Evolutionary conservation across 2,329 filamentous ascomycete species (phyloP).

Genomic region (Xylariales sp.): DNA sequence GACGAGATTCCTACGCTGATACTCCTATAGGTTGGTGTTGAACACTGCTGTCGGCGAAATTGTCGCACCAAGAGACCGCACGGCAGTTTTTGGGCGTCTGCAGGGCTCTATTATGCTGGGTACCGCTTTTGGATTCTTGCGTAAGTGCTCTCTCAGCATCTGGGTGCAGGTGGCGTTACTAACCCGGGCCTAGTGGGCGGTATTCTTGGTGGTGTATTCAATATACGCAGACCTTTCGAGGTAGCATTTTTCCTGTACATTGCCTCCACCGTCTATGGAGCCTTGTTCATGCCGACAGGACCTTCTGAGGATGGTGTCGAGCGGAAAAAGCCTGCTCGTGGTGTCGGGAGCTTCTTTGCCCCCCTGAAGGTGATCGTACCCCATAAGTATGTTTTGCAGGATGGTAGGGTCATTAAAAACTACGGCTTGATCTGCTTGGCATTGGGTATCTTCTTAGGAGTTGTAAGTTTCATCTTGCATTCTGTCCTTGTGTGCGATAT

Average conservation of each 20-base stretch:
- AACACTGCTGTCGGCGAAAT: conserved; percentile 67
- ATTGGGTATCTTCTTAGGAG: conserved; percentile 61
- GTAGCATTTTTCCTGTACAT: conserved; percentile 56
- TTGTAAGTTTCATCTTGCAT: conserved; percentile 34
- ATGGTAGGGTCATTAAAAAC: conserved; percentile 49
- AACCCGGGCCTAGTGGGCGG: conserved; percentile 47
- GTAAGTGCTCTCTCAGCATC: conserved; percentile 25
- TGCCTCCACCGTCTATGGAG: conserved; percentile 35
- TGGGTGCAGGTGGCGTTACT: background rate
- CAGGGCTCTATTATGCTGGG: conserved; percentile 67
- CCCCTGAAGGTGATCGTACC: conserved; percentile 60
- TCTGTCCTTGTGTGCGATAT: background rate
- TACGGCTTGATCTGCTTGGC: conserved; percentile 62
- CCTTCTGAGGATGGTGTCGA: conserved; percentile 10
- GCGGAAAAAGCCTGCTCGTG: conserved; percentile 21
- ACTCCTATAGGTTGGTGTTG: conserved; percentile 41
- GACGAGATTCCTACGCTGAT: too few relatives aligned
- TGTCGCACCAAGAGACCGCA: conserved; percentile 54
- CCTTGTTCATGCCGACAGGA: conserved; percentile 34
- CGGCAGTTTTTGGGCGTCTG: conserved; percentile 58
- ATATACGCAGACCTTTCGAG: conserved; percentile 61
- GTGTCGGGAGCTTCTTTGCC: conserved; percentile 54
- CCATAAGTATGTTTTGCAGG: conserved; percentile 44
- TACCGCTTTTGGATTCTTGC: conserved; percentile 57
- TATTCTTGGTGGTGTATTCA: conserved; percentile 57